Conservation (phyloP, 768 basidiomycete species). For the Rhodotorula babjevae region DNA sequence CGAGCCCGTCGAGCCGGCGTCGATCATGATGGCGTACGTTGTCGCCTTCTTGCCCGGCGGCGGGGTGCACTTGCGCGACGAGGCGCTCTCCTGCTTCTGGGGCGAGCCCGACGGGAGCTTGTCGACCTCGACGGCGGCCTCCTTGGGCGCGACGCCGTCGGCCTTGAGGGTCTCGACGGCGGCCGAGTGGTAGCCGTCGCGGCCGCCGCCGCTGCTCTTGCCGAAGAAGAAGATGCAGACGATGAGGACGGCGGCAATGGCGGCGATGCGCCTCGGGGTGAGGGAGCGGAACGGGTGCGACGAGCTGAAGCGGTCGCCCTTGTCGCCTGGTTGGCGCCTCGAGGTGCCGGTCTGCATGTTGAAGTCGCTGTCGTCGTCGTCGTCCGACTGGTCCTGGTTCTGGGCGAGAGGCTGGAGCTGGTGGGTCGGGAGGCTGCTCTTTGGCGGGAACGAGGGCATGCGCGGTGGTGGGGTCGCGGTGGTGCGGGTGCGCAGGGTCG, state of each 20-base stretch:
- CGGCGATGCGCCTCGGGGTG: conserved; percentile 33
- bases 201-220: conserved; percentile 14
- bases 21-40: conserved; percentile 90
- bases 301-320: not conserved
- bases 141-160: not conserved
- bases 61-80: conserved; percentile 25
- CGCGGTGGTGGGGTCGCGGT: not conserved
- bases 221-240: conserved; percentile 38
- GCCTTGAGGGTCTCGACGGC: not conserved
- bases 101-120: conserved; percentile 27
- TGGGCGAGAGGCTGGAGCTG: not conserved
- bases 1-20: conserved; percentile 95
- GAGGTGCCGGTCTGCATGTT: conserved; percentile 13
- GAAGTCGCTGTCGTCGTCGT: conserved; percentile 23
- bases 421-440: not conserved
- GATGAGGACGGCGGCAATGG: conserved; percentile 29
- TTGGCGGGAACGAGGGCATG: conserved; percentile 5
- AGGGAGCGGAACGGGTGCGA: conserved; percentile 24
- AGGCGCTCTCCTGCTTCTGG: conserved; percentile 21
- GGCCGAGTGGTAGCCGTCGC: not conserved
- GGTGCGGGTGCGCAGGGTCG: not conserved
- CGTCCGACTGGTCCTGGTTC: not conserved
- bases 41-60: conserved; percentile 45
- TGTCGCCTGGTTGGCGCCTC: not conserved
- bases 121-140: conserved; percentile 22